A percentile compares a stretch with the other conserved stretches of the same genome.
These are phyloP conservation scores for Lichenothelia convexa DNA, from an alignment of 495 filamentous ascomycete genomes.

Conservation along the genomic window DNA sequence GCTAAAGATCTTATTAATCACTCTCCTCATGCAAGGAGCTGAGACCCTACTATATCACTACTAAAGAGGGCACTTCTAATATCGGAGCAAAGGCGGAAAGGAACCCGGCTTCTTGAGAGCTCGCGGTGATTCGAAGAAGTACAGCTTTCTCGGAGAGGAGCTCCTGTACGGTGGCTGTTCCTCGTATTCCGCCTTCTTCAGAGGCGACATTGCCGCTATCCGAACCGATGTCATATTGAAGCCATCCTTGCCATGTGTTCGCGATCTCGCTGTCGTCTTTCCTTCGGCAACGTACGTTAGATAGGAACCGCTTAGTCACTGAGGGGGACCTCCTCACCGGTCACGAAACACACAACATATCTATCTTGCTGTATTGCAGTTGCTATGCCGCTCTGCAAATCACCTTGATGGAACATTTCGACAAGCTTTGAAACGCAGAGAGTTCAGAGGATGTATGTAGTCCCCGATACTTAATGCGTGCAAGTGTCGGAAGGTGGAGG, in stretches of 20 bases:
- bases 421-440: too few species aligned
- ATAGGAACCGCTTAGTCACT: conserved; percentile 19
- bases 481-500: too few species aligned
- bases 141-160: conserved; percentile 42
- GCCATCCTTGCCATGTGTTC: too few species aligned
- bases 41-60: conserved; percentile 63
- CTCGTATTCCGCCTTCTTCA: too few species aligned
- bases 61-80: conserved; percentile 48
- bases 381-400: conserved; percentile 59
- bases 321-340: conserved; percentile 25
- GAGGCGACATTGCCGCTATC: too few species aligned
- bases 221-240: too few species aligned
- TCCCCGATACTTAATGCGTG: too few species aligned
- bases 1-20: conserved; percentile 2
- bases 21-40: neutral
- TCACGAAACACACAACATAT: conserved; percentile 50
- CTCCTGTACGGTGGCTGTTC: too few species aligned
- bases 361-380: conserved; percentile 48
- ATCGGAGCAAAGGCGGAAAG: conserved; percentile 66
- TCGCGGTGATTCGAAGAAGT: conserved; percentile 45
- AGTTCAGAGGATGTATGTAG: too few species aligned
- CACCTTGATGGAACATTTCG: conserved; percentile 71
- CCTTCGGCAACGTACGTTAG: conserved; percentile 4
- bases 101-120: conserved; percentile 61
- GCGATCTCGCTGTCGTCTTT: conserved; percentile 47